Evolutionary conservation across 352 stramenopile genomes (phyloP), one percentile per base, ranked within the genome.

Genomic region (Phytophthora litchii): DNA sequence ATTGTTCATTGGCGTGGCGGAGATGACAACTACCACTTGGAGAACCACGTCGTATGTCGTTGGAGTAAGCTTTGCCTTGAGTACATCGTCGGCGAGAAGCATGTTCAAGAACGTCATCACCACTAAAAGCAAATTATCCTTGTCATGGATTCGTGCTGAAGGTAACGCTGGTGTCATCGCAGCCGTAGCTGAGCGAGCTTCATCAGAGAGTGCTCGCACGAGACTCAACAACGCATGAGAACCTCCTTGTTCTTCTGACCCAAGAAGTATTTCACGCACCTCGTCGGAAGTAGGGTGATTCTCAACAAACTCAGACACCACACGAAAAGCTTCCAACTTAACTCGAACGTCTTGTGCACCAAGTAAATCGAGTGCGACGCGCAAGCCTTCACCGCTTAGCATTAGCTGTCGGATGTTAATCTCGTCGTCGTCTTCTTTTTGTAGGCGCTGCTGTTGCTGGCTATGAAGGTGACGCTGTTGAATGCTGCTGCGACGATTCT

Each of bases 41-140:
- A 89, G 69, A 13, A 88, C 52, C 9, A 89, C 66, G 21, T 91
- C 79, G 37, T 89, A 88, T 5, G 81, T 85, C 57, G 79, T 87
- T 0, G 72, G 59, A 3, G 73, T 61, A 20, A 91, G 67, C 42
- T 88, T 89, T 2, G 38, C 54, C 35, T 83, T 74, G 12, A 89
- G 62, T 17, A 61, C 42, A 0, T 88, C 81, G 51, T 91, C 75
- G 0, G 34, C 29, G 20, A 88, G 43, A 23, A 91, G 60, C 36
- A 70, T 60, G 37, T 87, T 81, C 14, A 91, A 62, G 3, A 91
- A 70, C 0, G 37, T 46, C 29, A 91, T 54, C 3, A 71, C 72
- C 14, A 80, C 74, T 1, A 82, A 17, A 16, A 91, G 52, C 12
- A 67, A 36, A 19, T 67, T 41, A 31, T 45, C 54, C 19, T 63